phyloP scores from a whole-genome alignment of 2,329 filamentous ascomycete species.

The Trichophyton benhamiae region DNA sequence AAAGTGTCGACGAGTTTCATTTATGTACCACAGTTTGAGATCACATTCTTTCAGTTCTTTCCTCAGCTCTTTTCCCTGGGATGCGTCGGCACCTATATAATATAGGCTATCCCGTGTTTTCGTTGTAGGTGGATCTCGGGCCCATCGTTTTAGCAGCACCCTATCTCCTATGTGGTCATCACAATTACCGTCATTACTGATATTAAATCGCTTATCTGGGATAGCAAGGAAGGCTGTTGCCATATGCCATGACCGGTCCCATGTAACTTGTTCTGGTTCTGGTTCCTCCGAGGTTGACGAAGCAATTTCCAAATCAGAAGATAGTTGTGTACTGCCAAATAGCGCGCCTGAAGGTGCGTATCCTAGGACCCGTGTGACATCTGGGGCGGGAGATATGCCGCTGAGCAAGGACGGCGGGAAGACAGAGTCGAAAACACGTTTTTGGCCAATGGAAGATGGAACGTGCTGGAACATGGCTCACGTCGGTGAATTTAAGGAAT shows the following conservation, averaged over 20 bases:
- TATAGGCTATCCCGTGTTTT: slow-evolving; percentile 24
- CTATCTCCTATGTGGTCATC: slow-evolving; percentile 16
- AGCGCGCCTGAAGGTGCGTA: slow-evolving; percentile 13
- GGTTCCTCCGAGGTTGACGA: neutral
- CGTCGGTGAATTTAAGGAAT: slow-evolving; percentile 2
- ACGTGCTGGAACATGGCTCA: slow-evolving; percentile 12
- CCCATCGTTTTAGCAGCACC: slow-evolving; percentile 22
- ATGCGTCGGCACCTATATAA: slow-evolving; percentile 20
- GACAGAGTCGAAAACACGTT: slow-evolving; percentile 34
- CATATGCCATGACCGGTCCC: slow-evolving; percentile 31
- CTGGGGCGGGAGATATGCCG: slow-evolving; percentile 20
- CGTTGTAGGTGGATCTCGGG: slow-evolving; percentile 20
- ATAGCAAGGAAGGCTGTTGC: slow-evolving; percentile 31
- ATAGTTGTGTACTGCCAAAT: slow-evolving; percentile 9
- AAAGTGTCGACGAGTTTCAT: slow-evolving; percentile 34
- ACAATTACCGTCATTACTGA: slow-evolving; percentile 4
- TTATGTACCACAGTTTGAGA: slow-evolving; percentile 33
- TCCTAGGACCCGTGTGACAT: slow-evolving; percentile 17
- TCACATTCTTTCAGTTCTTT: slow-evolving; percentile 18
- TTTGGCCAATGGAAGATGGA: slow-evolving; percentile 18
- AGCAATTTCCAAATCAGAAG: neutral
- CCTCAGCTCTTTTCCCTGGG: slow-evolving; percentile 12
- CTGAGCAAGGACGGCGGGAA: slow-evolving; percentile 30
- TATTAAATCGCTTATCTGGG: slow-evolving; percentile 24
- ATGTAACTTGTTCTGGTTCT: slow-evolving; percentile 22